Evolutionary conservation across 441 rosid genomes (phyloP).

Genomic region (Croton laevigatus): DNA sequence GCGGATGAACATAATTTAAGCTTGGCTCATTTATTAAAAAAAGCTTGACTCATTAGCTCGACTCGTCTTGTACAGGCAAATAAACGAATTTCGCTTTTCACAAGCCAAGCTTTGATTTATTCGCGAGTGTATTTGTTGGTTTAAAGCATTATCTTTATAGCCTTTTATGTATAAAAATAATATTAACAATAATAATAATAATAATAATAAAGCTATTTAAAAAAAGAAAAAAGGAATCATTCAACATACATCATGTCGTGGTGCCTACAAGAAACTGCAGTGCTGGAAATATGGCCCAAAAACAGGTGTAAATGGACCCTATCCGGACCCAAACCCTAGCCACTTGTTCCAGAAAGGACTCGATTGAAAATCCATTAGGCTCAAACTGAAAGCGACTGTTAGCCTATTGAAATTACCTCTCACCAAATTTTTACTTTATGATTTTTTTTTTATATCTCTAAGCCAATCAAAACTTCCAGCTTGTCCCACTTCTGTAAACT

Average conservation of each 20-base stretch:
- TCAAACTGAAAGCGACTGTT: conserved; percentile 8
- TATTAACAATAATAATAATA: background rate
- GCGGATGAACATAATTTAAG: too few relatives aligned
- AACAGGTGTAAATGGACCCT: conserved; percentile 13
- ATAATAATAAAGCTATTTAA: background rate
- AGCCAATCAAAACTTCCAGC: too few relatives aligned
- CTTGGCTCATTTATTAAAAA: too few relatives aligned
- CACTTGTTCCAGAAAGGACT: conserved; percentile 7
- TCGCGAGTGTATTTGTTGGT: too few relatives aligned
- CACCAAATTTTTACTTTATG: background rate
- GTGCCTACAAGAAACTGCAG: background rate
- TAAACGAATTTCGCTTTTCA: too few relatives aligned
- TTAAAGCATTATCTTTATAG: too few relatives aligned
- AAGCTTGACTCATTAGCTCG: too few relatives aligned
- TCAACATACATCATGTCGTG: background rate
- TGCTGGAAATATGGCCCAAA: conserved; percentile 6
- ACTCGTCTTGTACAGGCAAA: too few relatives aligned
- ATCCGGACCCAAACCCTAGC: conserved; percentile 15
- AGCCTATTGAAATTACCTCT: background rate
- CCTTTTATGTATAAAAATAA: too few relatives aligned
- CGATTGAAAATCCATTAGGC: background rate
- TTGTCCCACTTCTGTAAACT: too few relatives aligned
- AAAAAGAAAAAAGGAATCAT: background rate
- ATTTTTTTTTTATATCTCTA: too few relatives aligned
- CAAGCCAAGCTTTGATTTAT: too few relatives aligned